Evolutionary conservation across 176 grass and related monocot species (phyloP), one percentile per base, ranked within the genome.

Genomic region (Triticum urartu): DNA sequence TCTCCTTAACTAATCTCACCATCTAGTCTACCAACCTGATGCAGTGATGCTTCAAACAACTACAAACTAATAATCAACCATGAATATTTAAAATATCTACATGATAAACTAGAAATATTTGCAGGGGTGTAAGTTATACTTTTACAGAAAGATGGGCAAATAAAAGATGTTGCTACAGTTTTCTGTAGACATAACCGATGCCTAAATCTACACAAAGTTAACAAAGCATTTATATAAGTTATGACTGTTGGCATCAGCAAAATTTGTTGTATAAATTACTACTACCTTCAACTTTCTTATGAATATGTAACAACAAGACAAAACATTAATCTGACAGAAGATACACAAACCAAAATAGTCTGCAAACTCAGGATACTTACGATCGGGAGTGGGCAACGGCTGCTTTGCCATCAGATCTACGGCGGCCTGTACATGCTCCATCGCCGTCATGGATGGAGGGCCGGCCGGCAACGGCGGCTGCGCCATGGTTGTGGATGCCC

Each of bases 341-440:
- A 15, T 52, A 5, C 5, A 83, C 87, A 22, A 81, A 95, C 93
- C 91, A n/a, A 68, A 70, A 80, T 90, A 90, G 61, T 92, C 81
- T 2, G 82, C 38, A 48, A 48, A 48, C 45, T 48, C 11, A 48
- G 45, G 1, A 68, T 80, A 72, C 18, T 81, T 79, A 20, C 83
- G 89, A 45, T 97, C 4, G 14, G 43, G 68, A 11, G 56, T 35
- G 34, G 87, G 64, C 11, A 87, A 48, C 5, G 45, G 81, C 6
- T 32, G 68, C 40, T 32, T 74, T 11, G 36, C 75, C 20, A 62
- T 21, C 38, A 72, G 10, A 21, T 72, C 18, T 12, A 72, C 36
- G 10, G 14, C 15, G 4, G 68, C 68, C 36, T 72, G 68, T 22
- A 72, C 20, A 20, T 40, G 68, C 36, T 42, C 18, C 1, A 38